Evolutionary conservation across 177 flowering plant species (phyloP).

Genomic region (Vitis hybrid): DNA sequence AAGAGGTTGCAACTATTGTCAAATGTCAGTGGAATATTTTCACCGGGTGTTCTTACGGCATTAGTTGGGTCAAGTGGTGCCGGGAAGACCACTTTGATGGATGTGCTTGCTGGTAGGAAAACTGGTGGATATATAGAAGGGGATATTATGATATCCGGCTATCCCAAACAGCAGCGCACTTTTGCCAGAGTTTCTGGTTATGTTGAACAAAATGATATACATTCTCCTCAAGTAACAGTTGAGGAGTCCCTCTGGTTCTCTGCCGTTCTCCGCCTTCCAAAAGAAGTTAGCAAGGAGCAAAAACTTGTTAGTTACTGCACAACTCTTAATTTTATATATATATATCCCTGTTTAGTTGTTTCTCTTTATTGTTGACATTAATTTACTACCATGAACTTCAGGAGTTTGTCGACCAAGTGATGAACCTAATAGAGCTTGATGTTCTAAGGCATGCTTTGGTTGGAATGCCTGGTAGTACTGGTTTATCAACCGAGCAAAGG

Average conservation of each 20-base stretch:
- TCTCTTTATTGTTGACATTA: not conserved
- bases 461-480: conserved; percentile 78
- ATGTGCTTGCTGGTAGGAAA: conserved; percentile 93
- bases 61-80: conserved; percentile 96
- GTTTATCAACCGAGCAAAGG: conserved; percentile 94
- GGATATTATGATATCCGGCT: conserved; percentile 79
- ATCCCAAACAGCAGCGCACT: conserved; percentile 76
- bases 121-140: conserved; percentile 98
- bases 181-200: conserved; percentile 94
- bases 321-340: not conserved
- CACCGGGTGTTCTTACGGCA: conserved; percentile 97
- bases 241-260: conserved; percentile 85
- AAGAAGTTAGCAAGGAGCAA: conserved; percentile 55
- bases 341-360: not conserved
- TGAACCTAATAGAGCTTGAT: conserved; percentile 84
- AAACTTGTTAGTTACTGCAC: conserved; percentile 38
- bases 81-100: conserved; percentile 96
- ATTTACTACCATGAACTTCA: conserved; percentile 27
- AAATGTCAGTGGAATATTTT: conserved; percentile 80
- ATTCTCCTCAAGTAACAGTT: conserved; percentile 93
- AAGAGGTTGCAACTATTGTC: conserved; percentile 73
- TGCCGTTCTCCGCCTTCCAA: conserved; percentile 76
- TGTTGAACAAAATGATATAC: conserved; percentile 92
- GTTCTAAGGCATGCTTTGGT: conserved; percentile 74
- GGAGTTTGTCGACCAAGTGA: conserved; percentile 94